Evolutionary conservation across 1,139 yeast genomes (phyloP).

Genomic region (Magnusiomyces suaveolens): DNA sequence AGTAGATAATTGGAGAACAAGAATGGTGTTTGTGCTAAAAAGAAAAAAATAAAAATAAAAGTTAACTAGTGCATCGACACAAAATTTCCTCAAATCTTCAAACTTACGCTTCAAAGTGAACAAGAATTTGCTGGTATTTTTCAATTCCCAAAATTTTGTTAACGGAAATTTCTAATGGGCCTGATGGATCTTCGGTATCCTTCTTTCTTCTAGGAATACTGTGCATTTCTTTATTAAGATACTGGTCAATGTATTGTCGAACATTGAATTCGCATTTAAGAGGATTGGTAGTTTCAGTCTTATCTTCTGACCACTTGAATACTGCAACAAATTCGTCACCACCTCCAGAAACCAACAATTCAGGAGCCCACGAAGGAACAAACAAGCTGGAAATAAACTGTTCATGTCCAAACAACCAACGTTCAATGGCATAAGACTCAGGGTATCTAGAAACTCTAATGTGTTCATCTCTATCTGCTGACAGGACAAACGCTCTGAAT

Average conservation of each 20-base stretch:
- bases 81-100: no score
- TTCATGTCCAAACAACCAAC: conserved; percentile 79
- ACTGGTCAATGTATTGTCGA: conserved; percentile 27
- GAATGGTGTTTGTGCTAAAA: conserved; percentile 2
- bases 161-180: conserved; percentile 47
- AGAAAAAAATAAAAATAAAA: conserved; percentile 17
- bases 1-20: not conserved
- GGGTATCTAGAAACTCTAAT: conserved; percentile 82
- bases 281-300: conserved; percentile 30
- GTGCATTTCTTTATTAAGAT: conserved; percentile 19
- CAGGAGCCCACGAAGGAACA: conserved; percentile 42
- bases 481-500: conserved; percentile 50
- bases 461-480: conserved; percentile 95
- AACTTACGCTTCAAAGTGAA: conserved; percentile 17
- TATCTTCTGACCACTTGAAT: conserved; percentile 59
- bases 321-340: conserved; percentile 72
- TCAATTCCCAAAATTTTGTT: conserved; percentile 53
- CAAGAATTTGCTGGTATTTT: conserved; percentile 19
- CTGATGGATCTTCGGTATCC: conserved; percentile 40
- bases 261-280: conserved; percentile 44
- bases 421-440: conserved; percentile 62
- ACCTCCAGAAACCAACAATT: conserved; percentile 66
- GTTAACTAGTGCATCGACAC: conserved; percentile 1
- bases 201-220: conserved; percentile 12
- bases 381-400: conserved; percentile 65